A percentile compares a stretch with the other conserved stretches of the same genome.
Evolutionary conservation across 352 stramenopile species (phyloP).

Genomic region (Pythium grandisporangium): DNA sequence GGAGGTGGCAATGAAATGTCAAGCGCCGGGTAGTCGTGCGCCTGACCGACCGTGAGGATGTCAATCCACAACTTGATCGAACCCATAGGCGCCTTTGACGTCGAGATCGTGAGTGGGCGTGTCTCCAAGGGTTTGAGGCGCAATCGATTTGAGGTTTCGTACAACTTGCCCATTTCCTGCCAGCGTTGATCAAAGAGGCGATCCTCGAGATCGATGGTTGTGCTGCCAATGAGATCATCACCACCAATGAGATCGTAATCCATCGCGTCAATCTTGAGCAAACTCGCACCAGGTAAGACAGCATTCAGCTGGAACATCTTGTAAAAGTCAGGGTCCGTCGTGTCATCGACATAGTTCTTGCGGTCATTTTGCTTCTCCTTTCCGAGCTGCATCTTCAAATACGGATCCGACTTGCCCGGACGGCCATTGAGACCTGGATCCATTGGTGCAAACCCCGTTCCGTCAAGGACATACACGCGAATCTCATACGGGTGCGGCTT

Average conservation of each 20-base stretch:
- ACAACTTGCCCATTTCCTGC: conserved; percentile 83
- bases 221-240: conserved; percentile 90
- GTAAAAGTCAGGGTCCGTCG: conserved; percentile 88
- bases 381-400: conserved; percentile 77
- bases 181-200: conserved; percentile 86
- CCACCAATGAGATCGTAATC: conserved; percentile 86
- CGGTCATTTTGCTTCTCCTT: conserved; percentile 83
- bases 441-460: conserved; percentile 78
- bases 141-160: conserved; percentile 62
- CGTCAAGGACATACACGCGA: conserved; percentile 83
- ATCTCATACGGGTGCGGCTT: conserved; percentile 75
- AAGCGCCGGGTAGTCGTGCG: conserved; percentile 68
- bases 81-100: conserved; percentile 76
- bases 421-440: conserved; percentile 77
- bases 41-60: conserved; percentile 74
- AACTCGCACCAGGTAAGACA: conserved; percentile 76
- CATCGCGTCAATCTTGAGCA: conserved; percentile 85
- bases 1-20: conserved; percentile 81
- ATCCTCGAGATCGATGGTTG: conserved; percentile 92
- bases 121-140: conserved; percentile 69
- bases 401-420: conserved; percentile 83
- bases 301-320: conserved; percentile 83
- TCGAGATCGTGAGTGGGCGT: conserved; percentile 81
- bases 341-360: conserved; percentile 88
- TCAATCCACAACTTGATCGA: conserved; percentile 87